phyloP scores from a whole-genome alignment of 768 basidiomycete genomes.

The Tulasnella sp. region DNA sequence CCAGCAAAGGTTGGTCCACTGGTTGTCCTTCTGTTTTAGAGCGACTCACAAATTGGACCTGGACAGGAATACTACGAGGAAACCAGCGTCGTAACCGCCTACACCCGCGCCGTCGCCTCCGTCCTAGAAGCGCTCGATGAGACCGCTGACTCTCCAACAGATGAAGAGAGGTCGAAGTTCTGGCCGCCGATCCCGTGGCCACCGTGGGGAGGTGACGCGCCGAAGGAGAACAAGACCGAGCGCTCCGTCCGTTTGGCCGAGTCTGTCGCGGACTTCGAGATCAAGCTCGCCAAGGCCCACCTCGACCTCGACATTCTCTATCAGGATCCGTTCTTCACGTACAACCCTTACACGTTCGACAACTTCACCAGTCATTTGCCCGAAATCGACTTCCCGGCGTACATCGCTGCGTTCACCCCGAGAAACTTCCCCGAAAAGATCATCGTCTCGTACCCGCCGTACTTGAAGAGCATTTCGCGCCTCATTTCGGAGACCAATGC shows the following conservation, averaged over 20 bases:
- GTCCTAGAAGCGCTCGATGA: slow-evolving; percentile 51
- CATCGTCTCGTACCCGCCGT: slow-evolving; percentile 74
- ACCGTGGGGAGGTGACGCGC: slow-evolving; percentile 55
- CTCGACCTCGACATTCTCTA: slow-evolving; percentile 64
- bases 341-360: slow-evolving; percentile 68
- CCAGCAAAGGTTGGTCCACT: slow-evolving; percentile 59
- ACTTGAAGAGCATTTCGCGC: slow-evolving; percentile 49
- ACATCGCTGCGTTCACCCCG: slow-evolving; percentile 75
- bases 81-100: slow-evolving; percentile 50
- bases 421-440: slow-evolving; percentile 63
- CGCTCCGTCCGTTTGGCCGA: slow-evolving; percentile 54
- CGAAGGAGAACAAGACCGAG: slow-evolving; percentile 40
- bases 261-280: slow-evolving; percentile 67
- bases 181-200: slow-evolving; percentile 27
- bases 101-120: slow-evolving; percentile 53
- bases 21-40: neutral
- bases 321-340: slow-evolving; percentile 75
- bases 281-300: slow-evolving; percentile 60
- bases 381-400: slow-evolving; percentile 72
- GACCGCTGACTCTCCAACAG: slow-evolving; percentile 8
- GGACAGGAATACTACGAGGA: slow-evolving; percentile 87
- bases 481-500: slow-evolving; percentile 57
- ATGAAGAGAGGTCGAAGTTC: slow-evolving; percentile 19
- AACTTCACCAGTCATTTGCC: slow-evolving; percentile 59
- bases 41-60: neutral